Conservation (phyloP, 106 monocot species). For the Acorus gramineus region DNA sequence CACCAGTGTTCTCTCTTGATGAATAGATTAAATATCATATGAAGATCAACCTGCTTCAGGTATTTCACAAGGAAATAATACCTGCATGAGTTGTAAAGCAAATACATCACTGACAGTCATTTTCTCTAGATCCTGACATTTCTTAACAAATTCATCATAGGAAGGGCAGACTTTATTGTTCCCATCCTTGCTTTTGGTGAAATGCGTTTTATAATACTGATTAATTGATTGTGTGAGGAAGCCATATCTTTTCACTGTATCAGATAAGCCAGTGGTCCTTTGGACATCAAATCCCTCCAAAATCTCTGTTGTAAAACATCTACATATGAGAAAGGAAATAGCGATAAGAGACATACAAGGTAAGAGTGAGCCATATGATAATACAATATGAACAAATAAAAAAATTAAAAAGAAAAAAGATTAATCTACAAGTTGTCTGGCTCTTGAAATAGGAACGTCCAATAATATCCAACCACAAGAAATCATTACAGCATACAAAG, state of each 20-base stretch:
- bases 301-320: constrained; percentile 95
- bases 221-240: constrained; percentile 72
- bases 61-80: constrained; percentile 1
- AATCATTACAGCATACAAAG: no score
- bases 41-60: no score
- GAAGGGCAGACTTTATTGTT: constrained; percentile 34
- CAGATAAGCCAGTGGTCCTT: constrained; percentile 68
- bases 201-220: constrained; percentile 46
- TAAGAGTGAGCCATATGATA: no score
- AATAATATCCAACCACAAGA: no score
- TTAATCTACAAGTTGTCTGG: neutral
- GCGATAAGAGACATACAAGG: neutral
- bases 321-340: constrained; percentile 22
- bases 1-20: no score
- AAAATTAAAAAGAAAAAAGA: neutral
- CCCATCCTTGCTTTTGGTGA: constrained; percentile 11
- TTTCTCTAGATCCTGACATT: constrained; percentile 74
- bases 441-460: no score
- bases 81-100: constrained; percentile 99
- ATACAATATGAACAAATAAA: neutral
- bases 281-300: constrained; percentile 97
- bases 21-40: no score
- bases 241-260: constrained; percentile 78
- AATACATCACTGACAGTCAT: constrained; percentile 75
- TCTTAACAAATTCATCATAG: constrained; percentile 61